phyloP scores from a whole-genome alignment of 176 grass and related monocot species.

The Rhynchospora tenuis region DNA sequence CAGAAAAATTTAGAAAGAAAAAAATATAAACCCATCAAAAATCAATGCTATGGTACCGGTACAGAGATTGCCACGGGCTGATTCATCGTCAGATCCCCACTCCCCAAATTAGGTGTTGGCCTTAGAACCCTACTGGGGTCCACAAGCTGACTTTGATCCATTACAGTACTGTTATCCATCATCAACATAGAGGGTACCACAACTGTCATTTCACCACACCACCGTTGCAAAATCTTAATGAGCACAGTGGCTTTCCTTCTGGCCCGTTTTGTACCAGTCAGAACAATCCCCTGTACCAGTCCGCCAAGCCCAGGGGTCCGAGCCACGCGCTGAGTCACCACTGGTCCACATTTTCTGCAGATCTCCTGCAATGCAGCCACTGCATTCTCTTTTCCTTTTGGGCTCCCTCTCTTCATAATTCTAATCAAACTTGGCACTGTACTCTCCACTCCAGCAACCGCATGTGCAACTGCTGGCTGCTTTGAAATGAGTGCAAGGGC shows the following conservation, averaged over 20 bases:
- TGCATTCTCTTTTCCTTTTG: slow-evolving; percentile 95
- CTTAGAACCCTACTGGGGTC: slow-evolving; percentile 33
- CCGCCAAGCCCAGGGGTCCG: slow-evolving; percentile 47
- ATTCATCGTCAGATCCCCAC: slow-evolving; percentile 46
- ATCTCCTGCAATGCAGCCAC: slow-evolving; percentile 90
- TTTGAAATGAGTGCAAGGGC: slow-evolving; percentile 81
- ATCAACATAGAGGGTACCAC: slow-evolving; percentile 45
- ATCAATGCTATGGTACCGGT: slow-evolving; percentile 51
- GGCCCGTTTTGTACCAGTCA: slow-evolving; percentile 77
- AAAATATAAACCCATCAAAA: slow-evolving; percentile 21
- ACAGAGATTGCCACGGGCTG: slow-evolving; percentile 62
- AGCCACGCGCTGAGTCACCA: slow-evolving; percentile 49
- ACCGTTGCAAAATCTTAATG: slow-evolving; percentile 61
- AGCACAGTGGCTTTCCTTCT: slow-evolving; percentile 81
- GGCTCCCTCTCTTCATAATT: slow-evolving; percentile 75
- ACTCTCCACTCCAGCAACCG: slow-evolving; percentile 50
- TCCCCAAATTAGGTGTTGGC: slow-evolving; percentile 37
- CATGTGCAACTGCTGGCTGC: slow-evolving; percentile 51
- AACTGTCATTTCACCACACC: slow-evolving; percentile 42
- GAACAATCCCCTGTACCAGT: slow-evolving; percentile 53
- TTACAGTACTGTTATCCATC: slow-evolving; percentile 20
- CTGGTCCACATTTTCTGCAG: slow-evolving; percentile 52
- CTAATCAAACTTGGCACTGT: slow-evolving; percentile 56
- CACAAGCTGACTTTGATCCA: not conserved
- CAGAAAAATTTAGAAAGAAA: slow-evolving; percentile 32